Percentiles rank a stretch among this genome's conserved stretches.
These are phyloP conservation scores for Calonectria fujianensis DNA, from an alignment of 2,329 filamentous ascomycete species.

Conservation along the genomic window DNA sequence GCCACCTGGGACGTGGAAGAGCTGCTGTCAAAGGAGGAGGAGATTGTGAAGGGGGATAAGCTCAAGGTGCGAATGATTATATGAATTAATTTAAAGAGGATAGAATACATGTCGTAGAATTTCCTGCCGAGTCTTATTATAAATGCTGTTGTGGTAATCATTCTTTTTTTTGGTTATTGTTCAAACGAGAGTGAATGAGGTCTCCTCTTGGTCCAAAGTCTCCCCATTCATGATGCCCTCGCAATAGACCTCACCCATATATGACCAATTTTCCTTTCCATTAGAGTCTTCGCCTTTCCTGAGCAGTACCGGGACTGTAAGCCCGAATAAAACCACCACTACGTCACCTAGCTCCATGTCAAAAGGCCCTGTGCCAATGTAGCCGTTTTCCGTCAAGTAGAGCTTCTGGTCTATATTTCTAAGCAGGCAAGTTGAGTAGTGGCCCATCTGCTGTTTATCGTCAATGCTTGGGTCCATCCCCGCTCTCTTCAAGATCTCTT, in stretches of 20 bases:
- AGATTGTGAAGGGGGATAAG: slow-evolving; percentile 59
- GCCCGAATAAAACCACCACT: slow-evolving; percentile 55
- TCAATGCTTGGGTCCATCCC: slow-evolving; percentile 42
- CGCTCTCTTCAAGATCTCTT: slow-evolving; percentile 11
- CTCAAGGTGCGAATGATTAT: slow-evolving; percentile 34
- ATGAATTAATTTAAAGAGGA: background rate
- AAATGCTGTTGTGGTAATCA: background rate
- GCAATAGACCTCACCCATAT: slow-evolving; percentile 59
- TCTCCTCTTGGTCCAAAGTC: slow-evolving; percentile 38
- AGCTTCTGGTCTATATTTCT: slow-evolving; percentile 49
- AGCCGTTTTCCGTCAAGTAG: slow-evolving; percentile 55
- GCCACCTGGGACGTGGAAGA: slow-evolving; percentile 69
- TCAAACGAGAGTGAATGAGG: slow-evolving; percentile 34
- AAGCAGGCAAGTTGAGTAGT: slow-evolving; percentile 44
- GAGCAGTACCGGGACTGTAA: slow-evolving; percentile 56
- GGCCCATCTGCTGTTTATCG: slow-evolving; percentile 25
- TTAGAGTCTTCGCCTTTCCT: slow-evolving; percentile 30
- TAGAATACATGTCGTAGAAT: background rate
- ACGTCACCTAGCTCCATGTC: slow-evolving; percentile 51
- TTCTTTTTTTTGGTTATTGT: background rate
- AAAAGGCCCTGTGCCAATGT: slow-evolving; percentile 56
- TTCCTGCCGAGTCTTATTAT: background rate
- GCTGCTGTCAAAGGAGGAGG: slow-evolving; percentile 62
- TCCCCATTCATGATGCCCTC: slow-evolving; percentile 61
- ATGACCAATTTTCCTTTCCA: slow-evolving; percentile 47